These are phyloP conservation scores for Verticillium klebahnii DNA, from an alignment of 2,329 filamentous ascomycete species.

Conservation along the genomic window DNA sequence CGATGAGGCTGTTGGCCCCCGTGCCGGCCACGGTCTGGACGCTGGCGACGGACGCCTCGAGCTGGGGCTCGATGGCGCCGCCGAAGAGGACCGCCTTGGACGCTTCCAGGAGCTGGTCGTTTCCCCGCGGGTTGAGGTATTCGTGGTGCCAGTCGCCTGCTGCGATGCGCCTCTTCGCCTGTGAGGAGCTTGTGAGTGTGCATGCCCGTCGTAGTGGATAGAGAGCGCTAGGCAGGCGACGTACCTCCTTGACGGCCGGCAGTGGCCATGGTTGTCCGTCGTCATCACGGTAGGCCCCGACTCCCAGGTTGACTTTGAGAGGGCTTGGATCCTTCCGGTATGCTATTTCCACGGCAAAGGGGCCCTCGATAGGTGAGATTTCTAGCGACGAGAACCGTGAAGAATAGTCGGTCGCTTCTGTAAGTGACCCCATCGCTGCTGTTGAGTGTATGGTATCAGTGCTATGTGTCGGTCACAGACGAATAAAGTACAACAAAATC, in stretches of 20 bases:
- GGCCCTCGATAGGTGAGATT: background rate
- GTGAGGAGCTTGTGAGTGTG: background rate
- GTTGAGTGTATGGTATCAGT: too few species aligned
- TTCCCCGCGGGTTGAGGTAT: slow-evolving; percentile 18
- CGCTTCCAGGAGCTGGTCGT: slow-evolving; percentile 15
- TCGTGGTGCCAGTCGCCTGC: slow-evolving; percentile 11
- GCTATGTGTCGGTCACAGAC: too few species aligned
- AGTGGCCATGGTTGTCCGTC: slow-evolving; percentile 1
- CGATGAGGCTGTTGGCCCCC: slow-evolving; percentile 14
- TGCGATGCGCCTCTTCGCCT: background rate
- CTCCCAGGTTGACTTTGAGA: slow-evolving; percentile 3
- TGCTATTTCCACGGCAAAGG: background rate
- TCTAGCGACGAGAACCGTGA: background rate
- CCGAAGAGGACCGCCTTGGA: slow-evolving; percentile 19
- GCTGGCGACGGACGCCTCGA: slow-evolving; percentile 9
- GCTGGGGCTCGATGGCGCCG: background rate
- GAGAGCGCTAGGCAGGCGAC: background rate
- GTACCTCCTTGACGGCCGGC: slow-evolving; percentile 1
- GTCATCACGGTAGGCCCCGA: slow-evolving; percentile 4
- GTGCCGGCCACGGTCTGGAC: slow-evolving; percentile 24
- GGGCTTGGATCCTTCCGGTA: background rate
- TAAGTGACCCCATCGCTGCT: too few species aligned
- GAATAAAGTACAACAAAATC: too few species aligned
- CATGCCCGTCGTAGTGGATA: background rate
- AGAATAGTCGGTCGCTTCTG: background rate